Evolutionary conservation across 2,329 filamentous ascomycete species (phyloP), one percentile per base, ranked within the genome.

Genomic region (Sarocladiaceae sp.): DNA sequence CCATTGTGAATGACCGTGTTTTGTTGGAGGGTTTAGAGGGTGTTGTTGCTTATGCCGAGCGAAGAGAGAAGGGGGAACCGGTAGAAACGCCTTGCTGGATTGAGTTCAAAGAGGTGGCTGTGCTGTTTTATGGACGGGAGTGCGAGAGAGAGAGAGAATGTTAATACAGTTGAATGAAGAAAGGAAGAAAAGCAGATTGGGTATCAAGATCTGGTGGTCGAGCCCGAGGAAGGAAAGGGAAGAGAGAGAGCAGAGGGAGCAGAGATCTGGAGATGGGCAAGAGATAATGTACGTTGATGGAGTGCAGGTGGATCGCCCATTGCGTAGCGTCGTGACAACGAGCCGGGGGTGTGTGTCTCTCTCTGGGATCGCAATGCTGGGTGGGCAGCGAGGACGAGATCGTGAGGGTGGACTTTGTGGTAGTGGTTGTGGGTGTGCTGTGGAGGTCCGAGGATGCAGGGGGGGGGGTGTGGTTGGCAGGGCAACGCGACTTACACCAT

Each of bases 1-100:
- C 93, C 93, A 97, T 97, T 58, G 55, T 65, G 57, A 45, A 40
- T 49, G 31, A n/a, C 9, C 13, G 26, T 41, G 39, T 32, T 24
- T 16, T 41, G 24, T 20, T 27, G 16, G 34, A 34, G 33, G n/a
- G 6, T 18, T 21, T 23, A 23, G 7, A n/a, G n/a, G 26, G 7
- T 12, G 3, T 11, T 12, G 16, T 5, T 46, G 18, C 27, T 43
- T 33, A 35, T 40, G 45, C 49, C 33, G 46, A 39, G 43, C 27
- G 20, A 12, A 20, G 27, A 27, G 41, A 39, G 26, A 18, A 15
- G 23, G n/a, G 21, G 41, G 21, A 20, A 29, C 29, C 13, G 26
- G 39, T n/a, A n/a, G n/a, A n/a, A 6, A 43, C 19, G 39, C 26
- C 42, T 43, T 26, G 45, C 40, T 37, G 33, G 18, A 44, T 24